Conservation (phyloP, 1,139 yeast species). For the Blastobotrys serpentis region DNA sequence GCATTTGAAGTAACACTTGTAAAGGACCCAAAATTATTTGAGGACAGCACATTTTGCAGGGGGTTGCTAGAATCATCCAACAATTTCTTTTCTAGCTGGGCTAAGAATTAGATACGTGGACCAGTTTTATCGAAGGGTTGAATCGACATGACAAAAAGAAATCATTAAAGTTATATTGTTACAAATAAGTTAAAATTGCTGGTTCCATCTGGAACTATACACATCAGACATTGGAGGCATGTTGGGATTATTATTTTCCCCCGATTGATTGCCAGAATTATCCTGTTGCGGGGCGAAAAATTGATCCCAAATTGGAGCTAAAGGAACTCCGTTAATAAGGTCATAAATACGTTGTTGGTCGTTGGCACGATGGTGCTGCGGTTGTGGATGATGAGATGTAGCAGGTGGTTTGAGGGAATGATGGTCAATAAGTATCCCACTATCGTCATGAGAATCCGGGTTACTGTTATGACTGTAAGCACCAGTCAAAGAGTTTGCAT, state of each 20-base stretch:
- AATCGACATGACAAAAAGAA: neutral
- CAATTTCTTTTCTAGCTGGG: neutral
- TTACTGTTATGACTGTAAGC: constrained; percentile 14
- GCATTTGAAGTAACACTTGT: constrained; percentile 8
- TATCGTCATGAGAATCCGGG: constrained; percentile 15
- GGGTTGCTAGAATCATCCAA: neutral
- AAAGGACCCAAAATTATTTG: constrained; percentile 10
- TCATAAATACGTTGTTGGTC: constrained; percentile 61
- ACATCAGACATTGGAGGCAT: constrained; percentile 13
- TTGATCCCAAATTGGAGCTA: constrained; percentile 76
- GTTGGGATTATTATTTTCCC: neutral
- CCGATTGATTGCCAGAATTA: neutral
- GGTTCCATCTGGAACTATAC: constrained; percentile 11
- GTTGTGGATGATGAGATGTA: constrained; percentile 12
- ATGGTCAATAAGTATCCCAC: constrained; percentile 14
- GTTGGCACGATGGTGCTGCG: constrained; percentile 20
- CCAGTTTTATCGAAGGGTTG: neutral
- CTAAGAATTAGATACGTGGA: neutral
- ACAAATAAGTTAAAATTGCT: constrained; percentile 4
- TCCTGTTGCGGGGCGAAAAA: constrained; percentile 43
- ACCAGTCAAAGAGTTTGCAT: constrained; percentile 9
- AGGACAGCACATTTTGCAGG: constrained; percentile 2
- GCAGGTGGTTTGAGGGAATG: constrained; percentile 12
- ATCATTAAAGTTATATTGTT: neutral
- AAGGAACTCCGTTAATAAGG: constrained; percentile 63